Evolutionary conservation across 2,329 filamentous ascomycete species (phyloP), one percentile per base, ranked within the genome.

Genomic region (Fusarium transvaalense): DNA sequence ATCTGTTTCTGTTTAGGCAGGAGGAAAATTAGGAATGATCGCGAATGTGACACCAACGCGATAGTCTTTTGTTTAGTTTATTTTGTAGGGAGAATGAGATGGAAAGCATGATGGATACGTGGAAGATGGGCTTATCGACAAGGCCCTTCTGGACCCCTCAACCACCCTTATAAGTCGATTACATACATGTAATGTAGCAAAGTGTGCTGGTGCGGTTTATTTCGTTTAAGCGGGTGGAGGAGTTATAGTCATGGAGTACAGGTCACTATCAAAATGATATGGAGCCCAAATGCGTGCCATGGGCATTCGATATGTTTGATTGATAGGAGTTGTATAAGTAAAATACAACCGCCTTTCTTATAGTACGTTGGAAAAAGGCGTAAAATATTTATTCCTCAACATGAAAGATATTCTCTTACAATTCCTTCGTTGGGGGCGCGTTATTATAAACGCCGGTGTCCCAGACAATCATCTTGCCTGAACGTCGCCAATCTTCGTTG

Each of bases 401-500:
- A n/a, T 31, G 23, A 10, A 31, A 10, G 21, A 47, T 5, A 32
- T 29, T 8, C 25, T 42, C 39, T 38, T 39, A 55, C 15, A 47
- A 2, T 21, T 37, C 32, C 43, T 57, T 67, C 29, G 43, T 17
- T 10, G 37, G 14, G 4, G 53, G 56, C 8, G 46, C 43, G 14
- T 69, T 62, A 17, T 65, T 58, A 48, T 78, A 79, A 19, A 81
- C 58, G 6, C 80, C 80, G 5, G 83, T 85, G 43, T 87, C 83
- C 88, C 88, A 91, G 19, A 91, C 86, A 29, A 89, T 80, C 67
- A 91, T 79, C 64, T 81, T 80, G 1, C 88, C 88, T 3, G 79
- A 76, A 57, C 88, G 82, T 56, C 88, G 80, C 78, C 80, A 83
- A 74, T 91, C 88, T 74, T 90, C 88, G 66, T 86, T 87, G 74